phyloP scores from a whole-genome alignment of 192 early-diverging fungal species.

The Spinellus fusiger region DNA sequence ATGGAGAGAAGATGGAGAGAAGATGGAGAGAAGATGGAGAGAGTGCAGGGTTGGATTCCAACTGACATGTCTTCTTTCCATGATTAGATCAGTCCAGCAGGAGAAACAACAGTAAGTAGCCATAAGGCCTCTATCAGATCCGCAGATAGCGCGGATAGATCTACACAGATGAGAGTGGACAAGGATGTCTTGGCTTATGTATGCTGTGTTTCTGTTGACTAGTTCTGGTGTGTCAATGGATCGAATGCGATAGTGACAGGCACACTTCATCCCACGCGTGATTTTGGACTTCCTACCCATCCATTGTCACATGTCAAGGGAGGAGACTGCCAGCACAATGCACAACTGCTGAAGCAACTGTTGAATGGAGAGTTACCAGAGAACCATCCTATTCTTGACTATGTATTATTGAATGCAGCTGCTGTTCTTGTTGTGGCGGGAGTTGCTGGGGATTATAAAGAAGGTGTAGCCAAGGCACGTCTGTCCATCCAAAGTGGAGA shows the following conservation, averaged over 20 bases:
- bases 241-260: constrained; percentile 55
- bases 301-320: constrained; percentile 67
- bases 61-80: background rate
- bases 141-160: background rate
- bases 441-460: constrained; percentile 58
- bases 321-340: constrained; percentile 66
- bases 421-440: constrained; percentile 80
- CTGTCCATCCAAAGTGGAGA: constrained; percentile 67
- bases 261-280: constrained; percentile 63
- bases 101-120: constrained; percentile 75
- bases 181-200: background rate
- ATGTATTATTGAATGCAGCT: constrained; percentile 89
- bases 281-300: constrained; percentile 83
- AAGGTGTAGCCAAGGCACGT: constrained; percentile 73
- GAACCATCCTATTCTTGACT: constrained; percentile 74
- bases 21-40: background rate
- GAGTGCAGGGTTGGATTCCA: background rate
- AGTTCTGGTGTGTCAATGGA: constrained; percentile 71
- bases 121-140: background rate
- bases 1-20: background rate
- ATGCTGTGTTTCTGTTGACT: background rate
- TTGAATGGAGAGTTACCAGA: constrained; percentile 59
- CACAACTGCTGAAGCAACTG: constrained; percentile 60
- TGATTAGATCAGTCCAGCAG: constrained; percentile 73
- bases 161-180: background rate